A percentile compares a stretch with the other conserved stretches of the same genome.
phyloP scores from a whole-genome alignment of 2,329 filamentous ascomycete genomes.

The Cordyceps tenuipes region DNA sequence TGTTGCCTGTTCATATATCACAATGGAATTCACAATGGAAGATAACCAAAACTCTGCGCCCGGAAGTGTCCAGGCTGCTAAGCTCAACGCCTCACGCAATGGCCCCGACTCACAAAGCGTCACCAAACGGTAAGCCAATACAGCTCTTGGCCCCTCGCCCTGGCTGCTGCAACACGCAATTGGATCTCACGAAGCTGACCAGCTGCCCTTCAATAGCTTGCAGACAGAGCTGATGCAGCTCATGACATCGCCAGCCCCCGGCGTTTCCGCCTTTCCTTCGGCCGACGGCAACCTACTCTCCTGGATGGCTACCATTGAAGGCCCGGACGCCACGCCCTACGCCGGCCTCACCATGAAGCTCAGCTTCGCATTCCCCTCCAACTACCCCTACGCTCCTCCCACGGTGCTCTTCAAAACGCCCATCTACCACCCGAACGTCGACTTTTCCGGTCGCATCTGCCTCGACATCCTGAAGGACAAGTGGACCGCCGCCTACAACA shows the following conservation, averaged over 20 bases:
- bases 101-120: conserved; percentile 63
- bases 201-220: conserved; percentile 47
- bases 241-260: conserved; percentile 90
- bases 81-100: conserved; percentile 49
- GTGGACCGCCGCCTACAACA: conserved; percentile 97
- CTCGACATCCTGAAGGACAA: conserved; percentile 98
- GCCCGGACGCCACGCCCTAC: conserved; percentile 87
- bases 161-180: background rate
- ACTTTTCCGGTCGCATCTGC: conserved; percentile 95
- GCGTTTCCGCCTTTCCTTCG: conserved; percentile 89
- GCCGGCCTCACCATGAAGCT: conserved; percentile 84
- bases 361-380: conserved; percentile 78
- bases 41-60: conserved; percentile 61
- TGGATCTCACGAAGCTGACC: background rate
- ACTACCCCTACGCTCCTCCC: conserved; percentile 88
- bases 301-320: conserved; percentile 91
- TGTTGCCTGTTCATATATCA: background rate
- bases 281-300: conserved; percentile 81
- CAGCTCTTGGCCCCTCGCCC: too few species aligned
- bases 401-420: conserved; percentile 96
- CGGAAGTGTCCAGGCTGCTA: conserved; percentile 52
- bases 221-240: conserved; percentile 98
- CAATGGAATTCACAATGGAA: conserved; percentile 39
- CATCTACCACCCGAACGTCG: conserved; percentile 98
- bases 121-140: conserved; percentile 57